A percentile compares a stretch with the other conserved stretches of the same genome.
Conservation (phyloP, 1,284 basidiomycete species). For the Cutaneotrichosporon curvatum region DNA sequence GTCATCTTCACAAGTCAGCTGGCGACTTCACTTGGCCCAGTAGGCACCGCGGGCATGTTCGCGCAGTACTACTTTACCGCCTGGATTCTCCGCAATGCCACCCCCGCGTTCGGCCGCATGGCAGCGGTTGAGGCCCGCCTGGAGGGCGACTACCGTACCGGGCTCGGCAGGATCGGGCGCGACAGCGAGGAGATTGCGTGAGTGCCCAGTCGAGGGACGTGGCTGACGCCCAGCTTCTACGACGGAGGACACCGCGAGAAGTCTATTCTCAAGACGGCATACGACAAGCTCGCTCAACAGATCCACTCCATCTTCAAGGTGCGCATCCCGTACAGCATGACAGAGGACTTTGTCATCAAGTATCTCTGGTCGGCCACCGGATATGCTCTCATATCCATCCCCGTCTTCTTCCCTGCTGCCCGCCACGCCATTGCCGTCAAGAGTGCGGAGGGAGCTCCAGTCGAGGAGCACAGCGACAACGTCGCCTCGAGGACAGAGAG, state of each 20-base stretch:
- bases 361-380: constrained; percentile 88
- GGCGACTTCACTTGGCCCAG: constrained; percentile 69
- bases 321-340: constrained; percentile 56
- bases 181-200: constrained; percentile 91
- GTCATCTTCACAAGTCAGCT: constrained; percentile 91
- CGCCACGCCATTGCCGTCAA: constrained; percentile 8
- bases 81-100: constrained; percentile 72
- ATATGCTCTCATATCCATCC: constrained; percentile 80
- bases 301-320: constrained; percentile 74
- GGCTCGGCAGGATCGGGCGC: constrained; percentile 77
- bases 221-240: constrained; percentile 63
- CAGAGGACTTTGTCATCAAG: constrained; percentile 89
- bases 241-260: constrained; percentile 79
- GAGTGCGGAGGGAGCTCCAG: not conserved
- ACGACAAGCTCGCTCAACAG: constrained; percentile 74
- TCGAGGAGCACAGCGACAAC: constrained; percentile 13
- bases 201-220: too few relatives aligned
- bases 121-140: constrained; percentile 79
- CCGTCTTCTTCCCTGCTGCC: constrained; percentile 57
- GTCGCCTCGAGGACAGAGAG: constrained; percentile 60
- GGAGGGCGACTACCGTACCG: constrained; percentile 82
- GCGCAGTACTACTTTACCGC: constrained; percentile 81
- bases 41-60: constrained; percentile 68
- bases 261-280: constrained; percentile 73
- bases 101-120: constrained; percentile 87